phyloP scores from a whole-genome alignment of 148 eudicot species.

The Rhododendron griersonianum region DNA sequence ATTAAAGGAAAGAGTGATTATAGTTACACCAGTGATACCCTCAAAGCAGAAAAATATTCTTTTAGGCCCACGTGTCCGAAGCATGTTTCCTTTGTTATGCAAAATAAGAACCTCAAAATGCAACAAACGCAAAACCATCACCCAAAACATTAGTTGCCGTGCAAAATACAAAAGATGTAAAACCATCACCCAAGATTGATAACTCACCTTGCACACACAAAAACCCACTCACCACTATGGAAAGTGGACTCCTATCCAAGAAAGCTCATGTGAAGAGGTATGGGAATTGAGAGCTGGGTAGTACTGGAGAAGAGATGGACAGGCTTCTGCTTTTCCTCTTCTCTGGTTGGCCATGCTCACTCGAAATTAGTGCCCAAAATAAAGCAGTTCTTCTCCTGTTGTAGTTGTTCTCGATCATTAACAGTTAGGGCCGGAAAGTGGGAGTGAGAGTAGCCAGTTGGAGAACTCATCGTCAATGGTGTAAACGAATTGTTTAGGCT shows the following conservation, averaged over 20 bases:
- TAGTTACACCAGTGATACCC: not conserved
- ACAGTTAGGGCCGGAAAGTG: not conserved
- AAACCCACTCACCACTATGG: not conserved
- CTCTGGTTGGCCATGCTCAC: not conserved
- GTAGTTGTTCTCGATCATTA: not conserved
- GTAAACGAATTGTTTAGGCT: not conserved
- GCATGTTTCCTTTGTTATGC: not conserved
- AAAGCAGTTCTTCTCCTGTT: slow-evolving; percentile 7
- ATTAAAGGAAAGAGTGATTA: not conserved
- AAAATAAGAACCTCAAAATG: not conserved
- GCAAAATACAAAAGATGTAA: not conserved
- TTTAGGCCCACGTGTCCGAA: not conserved
- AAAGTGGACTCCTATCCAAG: not conserved
- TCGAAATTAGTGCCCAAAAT: slow-evolving; percentile 1
- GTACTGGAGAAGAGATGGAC: slow-evolving; percentile 11
- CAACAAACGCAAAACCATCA: not conserved
- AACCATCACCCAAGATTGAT: not conserved
- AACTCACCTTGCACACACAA: slow-evolving; percentile 1
- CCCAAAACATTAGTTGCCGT: not conserved
- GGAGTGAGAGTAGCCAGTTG: not conserved
- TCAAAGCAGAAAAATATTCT: not conserved
- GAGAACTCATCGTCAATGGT: slow-evolving; percentile 1
- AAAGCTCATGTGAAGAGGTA: slow-evolving; percentile 1
- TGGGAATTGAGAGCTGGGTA: slow-evolving; percentile 9
- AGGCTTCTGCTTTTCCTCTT: slow-evolving; percentile 10